A percentile compares a stretch with the other conserved stretches of the same genome.
Evolutionary conservation across 2,329 filamentous ascomycete genomes (phyloP).

Genomic region (Peltaster fructicola): DNA sequence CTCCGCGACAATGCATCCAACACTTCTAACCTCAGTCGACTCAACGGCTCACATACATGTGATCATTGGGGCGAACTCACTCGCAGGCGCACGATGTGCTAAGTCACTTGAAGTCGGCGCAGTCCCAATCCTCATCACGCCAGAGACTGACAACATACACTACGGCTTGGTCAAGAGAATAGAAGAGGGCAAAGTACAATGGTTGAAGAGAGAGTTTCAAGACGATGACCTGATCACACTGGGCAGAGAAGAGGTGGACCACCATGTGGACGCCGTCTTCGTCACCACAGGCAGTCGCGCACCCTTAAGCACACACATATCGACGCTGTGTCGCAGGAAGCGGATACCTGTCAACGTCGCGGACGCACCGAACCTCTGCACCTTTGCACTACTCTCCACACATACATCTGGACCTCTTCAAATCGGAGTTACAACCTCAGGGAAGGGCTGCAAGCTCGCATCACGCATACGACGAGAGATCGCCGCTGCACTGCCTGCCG

Average conservation of each 20-base stretch:
- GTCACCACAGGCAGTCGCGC: slow-evolving; percentile 45
- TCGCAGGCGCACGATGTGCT: slow-evolving; percentile 68
- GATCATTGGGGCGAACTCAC: slow-evolving; percentile 67
- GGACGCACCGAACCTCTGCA: slow-evolving; percentile 71
- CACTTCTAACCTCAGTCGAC: slow-evolving; percentile 57
- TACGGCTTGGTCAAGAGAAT: slow-evolving; percentile 45
- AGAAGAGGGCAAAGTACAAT: slow-evolving; percentile 47
- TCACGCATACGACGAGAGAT: slow-evolving; percentile 80
- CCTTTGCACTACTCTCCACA: slow-evolving; percentile 76
- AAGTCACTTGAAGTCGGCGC: slow-evolving; percentile 73
- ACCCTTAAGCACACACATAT: slow-evolving; percentile 42
- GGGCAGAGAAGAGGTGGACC: slow-evolving; percentile 61
- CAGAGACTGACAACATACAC: slow-evolving; percentile 39
- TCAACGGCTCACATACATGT: slow-evolving; percentile 59
- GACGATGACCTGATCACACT: slow-evolving; percentile 56
- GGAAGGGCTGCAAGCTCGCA: slow-evolving; percentile 83
- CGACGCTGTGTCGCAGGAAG: slow-evolving; percentile 54
- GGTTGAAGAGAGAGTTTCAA: slow-evolving; percentile 48
- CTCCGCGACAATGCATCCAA: slow-evolving; percentile 31
- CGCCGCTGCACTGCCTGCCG: slow-evolving; percentile 55
- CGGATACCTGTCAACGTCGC: slow-evolving; percentile 88
- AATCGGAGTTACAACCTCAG: slow-evolving; percentile 89
- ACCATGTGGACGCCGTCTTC: slow-evolving; percentile 81
- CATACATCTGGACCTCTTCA: slow-evolving; percentile 83
- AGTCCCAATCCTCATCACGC: slow-evolving; percentile 59